A percentile compares a stretch with the other conserved stretches of the same genome.
phyloP scores from a whole-genome alignment of 805 yeast genomes.

The Scheffersomyces spartinae region DNA sequence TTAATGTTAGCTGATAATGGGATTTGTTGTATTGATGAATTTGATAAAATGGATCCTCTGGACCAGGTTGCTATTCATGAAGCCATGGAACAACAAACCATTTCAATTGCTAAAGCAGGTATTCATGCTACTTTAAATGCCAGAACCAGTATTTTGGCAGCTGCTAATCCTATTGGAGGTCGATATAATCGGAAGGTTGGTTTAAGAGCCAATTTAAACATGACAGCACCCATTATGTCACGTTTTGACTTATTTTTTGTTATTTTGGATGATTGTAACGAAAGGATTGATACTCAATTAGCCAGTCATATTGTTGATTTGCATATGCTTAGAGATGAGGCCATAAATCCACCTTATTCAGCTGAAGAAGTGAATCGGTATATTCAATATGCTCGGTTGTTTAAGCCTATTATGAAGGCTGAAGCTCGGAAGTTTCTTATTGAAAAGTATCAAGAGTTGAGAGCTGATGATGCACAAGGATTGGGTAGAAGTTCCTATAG shows the following conservation, averaged over 20 bases:
- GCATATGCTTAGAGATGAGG: constrained; percentile 84
- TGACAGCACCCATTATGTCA: constrained; percentile 99
- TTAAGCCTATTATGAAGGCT: constrained; percentile 78
- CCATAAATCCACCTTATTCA: constrained; percentile 79
- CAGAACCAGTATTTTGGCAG: constrained; percentile 90
- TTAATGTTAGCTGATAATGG: constrained; percentile 97
- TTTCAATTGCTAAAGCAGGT: constrained; percentile 97
- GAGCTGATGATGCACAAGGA: constrained; percentile 88
- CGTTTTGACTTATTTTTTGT: constrained; percentile 94
- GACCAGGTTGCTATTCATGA: constrained; percentile 99
- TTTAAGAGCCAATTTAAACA: constrained; percentile 73
- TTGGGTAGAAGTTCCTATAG: constrained; percentile 76
- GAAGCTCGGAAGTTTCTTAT: constrained; percentile 74
- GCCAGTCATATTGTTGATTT: constrained; percentile 89
- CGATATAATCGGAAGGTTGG: constrained; percentile 83
- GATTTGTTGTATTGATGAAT: constrained; percentile 96
- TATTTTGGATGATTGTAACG: constrained; percentile 89
- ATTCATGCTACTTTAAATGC: constrained; percentile 97
- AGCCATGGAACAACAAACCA: constrained; percentile 99
- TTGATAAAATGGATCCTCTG: constrained; percentile 90
- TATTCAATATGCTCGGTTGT: constrained; percentile 84
- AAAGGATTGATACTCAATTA: constrained; percentile 74
- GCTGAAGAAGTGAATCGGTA: constrained; percentile 84
- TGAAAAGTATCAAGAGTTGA: constrained; percentile 67
- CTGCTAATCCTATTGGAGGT: constrained; percentile 99